These are phyloP conservation scores for Raphidocelis subcapitata DNA, from an alignment of 139 green algal genomes.

Conservation along the genomic window DNA sequence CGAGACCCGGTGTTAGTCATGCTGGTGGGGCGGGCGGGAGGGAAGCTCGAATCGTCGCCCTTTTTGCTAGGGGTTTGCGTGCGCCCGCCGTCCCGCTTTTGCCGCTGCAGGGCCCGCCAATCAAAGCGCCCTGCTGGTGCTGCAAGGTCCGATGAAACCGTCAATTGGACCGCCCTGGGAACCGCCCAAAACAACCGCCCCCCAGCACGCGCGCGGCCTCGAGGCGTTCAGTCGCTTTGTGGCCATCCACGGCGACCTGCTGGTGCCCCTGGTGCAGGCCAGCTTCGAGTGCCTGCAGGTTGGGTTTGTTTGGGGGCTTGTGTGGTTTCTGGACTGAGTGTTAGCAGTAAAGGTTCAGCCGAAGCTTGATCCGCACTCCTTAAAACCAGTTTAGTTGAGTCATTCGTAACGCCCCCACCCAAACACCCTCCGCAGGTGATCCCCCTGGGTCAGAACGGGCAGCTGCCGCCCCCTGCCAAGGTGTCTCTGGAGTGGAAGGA, in stretches of 20 bases:
- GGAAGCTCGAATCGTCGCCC: no score
- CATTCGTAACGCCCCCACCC: not conserved
- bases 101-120: not conserved
- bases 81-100: not conserved
- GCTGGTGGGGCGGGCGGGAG: constrained; percentile 34
- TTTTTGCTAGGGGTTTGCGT: not conserved
- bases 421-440: not conserved
- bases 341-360: no score
- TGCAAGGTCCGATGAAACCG: not conserved
- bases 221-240: constrained; percentile 48
- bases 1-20: constrained; percentile 28
- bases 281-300: constrained; percentile 25
- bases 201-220: constrained; percentile 38
- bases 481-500: constrained; percentile 39
- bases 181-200: no score
- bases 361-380: no score
- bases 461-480: constrained; percentile 40
- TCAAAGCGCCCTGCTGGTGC: no score
- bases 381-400: no score
- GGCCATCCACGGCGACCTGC: constrained; percentile 31
- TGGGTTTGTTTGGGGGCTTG: no score
- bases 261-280: constrained; percentile 29
- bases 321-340: no score
- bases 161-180: not conserved
- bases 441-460: constrained; percentile 5